Base-by-base conservation (phyloP, 108 stramenopile genomes). In the Cyclostephanos tholiformis region DNA sequence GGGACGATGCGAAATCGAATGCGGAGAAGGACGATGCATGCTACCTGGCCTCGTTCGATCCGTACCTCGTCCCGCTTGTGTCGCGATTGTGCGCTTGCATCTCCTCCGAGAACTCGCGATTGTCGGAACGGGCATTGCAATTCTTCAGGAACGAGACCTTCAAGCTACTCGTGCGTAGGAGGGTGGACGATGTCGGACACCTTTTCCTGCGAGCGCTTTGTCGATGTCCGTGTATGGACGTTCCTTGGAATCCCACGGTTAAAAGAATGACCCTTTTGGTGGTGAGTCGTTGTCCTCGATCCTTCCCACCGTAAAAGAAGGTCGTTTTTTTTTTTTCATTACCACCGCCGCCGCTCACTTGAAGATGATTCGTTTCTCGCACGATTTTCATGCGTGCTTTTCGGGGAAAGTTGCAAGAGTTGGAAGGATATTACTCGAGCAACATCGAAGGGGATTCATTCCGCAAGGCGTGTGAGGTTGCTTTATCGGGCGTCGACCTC, bases 221-320 rank as follows among this genome's bases (percentile, higher is more conserved):
- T 50, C 82, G 88, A n/a, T 63, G 72, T 36, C 67, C 66, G 35
- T 27, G 39, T 13, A 67, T 57, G 59, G 77, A 81, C 52, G 71
- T 77, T 19, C 86, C 93, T 1, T 94, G 93, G 93, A 94, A 94
- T 78, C 93, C 93, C 46, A 94, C 93, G 20, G 93, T 94, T 0
- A 72, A 86, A 25, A 94, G 91, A 69, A 94, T 94, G 93, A 91
- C 91, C 0, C 86, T 84, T 16, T 65, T 80, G 46, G 90, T 91
- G 38, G 55, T 90, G 62, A 63, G 67, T 55, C 4, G 6, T 6
- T 8, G 13, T 25, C 25, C 1, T n/a, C 25, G 17, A 16, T 14
- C 25, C 52, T 9, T 9, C 4, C 0, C 25, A n/a, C 7, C 23
- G 52, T n/a, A 7, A 25, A 14, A 19, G 7, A 6, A 53, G 7